Evolutionary conservation across 306 rosid genomes (phyloP), one percentile per base, ranked within the genome.

Genomic region (Senna siamea): DNA sequence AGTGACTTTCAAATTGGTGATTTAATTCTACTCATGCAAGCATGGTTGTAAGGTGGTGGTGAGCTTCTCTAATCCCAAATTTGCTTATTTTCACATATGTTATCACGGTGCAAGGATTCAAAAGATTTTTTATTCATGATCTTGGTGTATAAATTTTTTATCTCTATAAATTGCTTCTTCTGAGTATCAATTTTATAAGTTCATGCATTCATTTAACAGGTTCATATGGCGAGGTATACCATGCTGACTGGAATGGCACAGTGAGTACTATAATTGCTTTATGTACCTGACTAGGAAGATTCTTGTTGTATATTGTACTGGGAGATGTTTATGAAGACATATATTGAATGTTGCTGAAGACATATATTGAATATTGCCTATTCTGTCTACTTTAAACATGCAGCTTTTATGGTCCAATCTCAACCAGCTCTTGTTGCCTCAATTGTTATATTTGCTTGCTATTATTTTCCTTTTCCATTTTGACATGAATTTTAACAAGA

Each of bases 181-280:
- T 32, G 50, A 28, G 61, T 83, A 22, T 52, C 81, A 46, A 7
- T 35, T 22, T 22, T 67, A 53, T 60, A 43, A 66, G 44, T 76
- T 66, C 78, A 64, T 62, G 19, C 63, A 66, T 82, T 79, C 66
- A 60, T 81, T 60, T 62, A 26, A 75, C 77, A 95, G 99, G 99
- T 86, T 95, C 99, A 26, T 95, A 95, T 79, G 99, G 99, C 7
- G 99, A 95, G 88, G 99, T 95, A 43, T 95, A 92, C 79, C 96
- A 79, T 50, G 99, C 99, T 0, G 99, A 95, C 83, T 92, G 93
- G 99, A 90, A 95, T 80, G 99, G 96, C 84, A 92, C 97, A 1
- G 99, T 95, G 83, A 90, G 97, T 87, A 82, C 72, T 80, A 62
- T 66, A 30, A 59, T 68, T 66, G n/a, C n/a, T n/a, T n/a, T n/a